Evolutionary conservation across 371 early-diverging fungal species (phyloP), one percentile per base, ranked within the genome.

Genomic region (Gilbertella persicaria): DNA sequence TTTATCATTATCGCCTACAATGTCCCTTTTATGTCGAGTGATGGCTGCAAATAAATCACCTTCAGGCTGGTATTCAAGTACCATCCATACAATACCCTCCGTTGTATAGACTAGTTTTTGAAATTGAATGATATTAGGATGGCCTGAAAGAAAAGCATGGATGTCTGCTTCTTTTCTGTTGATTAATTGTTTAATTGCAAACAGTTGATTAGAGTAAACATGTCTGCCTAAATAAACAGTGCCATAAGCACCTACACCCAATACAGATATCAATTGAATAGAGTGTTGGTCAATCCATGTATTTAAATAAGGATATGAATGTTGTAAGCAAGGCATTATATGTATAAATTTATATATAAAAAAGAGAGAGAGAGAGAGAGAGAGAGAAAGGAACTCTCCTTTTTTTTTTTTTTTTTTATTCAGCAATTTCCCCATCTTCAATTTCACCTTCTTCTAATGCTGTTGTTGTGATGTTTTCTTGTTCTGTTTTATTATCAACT

Each of bases 61-160:
- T 38, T 86, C 87, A 20, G 88, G 77, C 16, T 81, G 80, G 53
- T 86, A 88, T 68, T 93, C 94, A 67, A 94, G 76, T 14, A 93
- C 77, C 51, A 93, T 69, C n/a, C n/a, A n/a, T n/a, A n/a, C n/a
- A n/a, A 61, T 88, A 93, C 14, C 88, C 70, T 66, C 76, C 84
- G 25, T 84, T 70, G 20, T 71, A 58, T 85, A 84, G 26, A 92
- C 85, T 45, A 83, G 78, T 60, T 84, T 82, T 46, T 85, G 78
- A 55, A 92, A 73, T 21, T 69, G 64, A 14, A 93, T 76, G 21
- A 94, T 83, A 55, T 86, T 85, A 21, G 74, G 77, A 55, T 91
- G 90, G 12, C 76, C 71, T 23, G 84, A 76, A 29, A 86, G 65
- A 25, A 74, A 70, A 12, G 78, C 67, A 44, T 87, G 89, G n/a